phyloP scores from a whole-genome alignment of 306 rosid species.

The Malus orientalis region DNA sequence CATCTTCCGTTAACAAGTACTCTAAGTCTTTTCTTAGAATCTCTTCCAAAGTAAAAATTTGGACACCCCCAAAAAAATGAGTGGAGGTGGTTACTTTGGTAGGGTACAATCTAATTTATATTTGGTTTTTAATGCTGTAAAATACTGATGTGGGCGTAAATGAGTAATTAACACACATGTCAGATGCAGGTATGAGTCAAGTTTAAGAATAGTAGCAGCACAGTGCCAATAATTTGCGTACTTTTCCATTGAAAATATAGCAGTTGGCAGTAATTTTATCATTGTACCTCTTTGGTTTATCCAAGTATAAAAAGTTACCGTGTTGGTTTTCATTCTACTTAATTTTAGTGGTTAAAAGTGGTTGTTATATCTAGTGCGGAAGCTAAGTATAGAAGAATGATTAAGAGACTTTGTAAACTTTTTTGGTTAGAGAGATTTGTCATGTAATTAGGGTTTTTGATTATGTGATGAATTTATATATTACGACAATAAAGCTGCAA shows the following conservation, averaged over 20 bases:
- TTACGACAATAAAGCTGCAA: no score
- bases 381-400: no score
- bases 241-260: not conserved
- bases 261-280: not conserved
- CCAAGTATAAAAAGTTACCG: not conserved
- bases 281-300: not conserved
- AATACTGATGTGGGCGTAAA: not conserved
- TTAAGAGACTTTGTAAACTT: no score
- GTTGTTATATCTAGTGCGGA: no score
- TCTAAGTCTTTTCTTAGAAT: no score
- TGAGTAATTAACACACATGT: not conserved
- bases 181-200: not conserved
- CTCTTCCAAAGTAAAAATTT: no score
- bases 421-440: no score
- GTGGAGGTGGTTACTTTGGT: not conserved
- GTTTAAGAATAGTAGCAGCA: not conserved
- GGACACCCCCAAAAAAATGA: not conserved
- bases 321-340: not conserved
- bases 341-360: no score
- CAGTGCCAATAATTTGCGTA: not conserved
- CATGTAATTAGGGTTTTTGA: no score
- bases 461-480: no score
- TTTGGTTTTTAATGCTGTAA: not conserved
- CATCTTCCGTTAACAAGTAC: no score
- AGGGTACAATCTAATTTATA: not conserved